Base-by-base conservation (phyloP, 805 yeast genomes). In the Phaffomyces opuntiae region DNA sequence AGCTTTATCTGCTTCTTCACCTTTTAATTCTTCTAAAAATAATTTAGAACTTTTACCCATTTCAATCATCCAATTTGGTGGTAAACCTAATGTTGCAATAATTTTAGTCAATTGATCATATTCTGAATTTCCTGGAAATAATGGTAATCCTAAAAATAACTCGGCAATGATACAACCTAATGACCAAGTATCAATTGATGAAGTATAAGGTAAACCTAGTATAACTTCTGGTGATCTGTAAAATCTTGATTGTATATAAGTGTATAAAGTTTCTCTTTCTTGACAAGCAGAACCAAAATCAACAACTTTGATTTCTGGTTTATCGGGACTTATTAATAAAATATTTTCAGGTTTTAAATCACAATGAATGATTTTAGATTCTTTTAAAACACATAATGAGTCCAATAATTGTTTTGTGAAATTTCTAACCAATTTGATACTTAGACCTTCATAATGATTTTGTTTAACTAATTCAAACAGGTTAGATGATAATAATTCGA, bases 111-210 rank as follows among this genome's bases (percentile, higher is more conserved):
- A 68, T 64, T 91, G 97, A 61, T 91, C 89, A 64, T 82, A 93
- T 64, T 93, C 99, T 0, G 96, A 86, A 4, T 89, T 76, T 4
- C 99, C 99, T 0, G 99, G 97, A 56, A 91, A 88, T 53, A 91
- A 72, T 1, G 99, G 99, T 46, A 91, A 72, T 1, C 99, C 99
- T 43, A 91, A 65, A 54, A 85, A 90, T 40, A 91, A 68, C 63
- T 93, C 99, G 1, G 93, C 95, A 32, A 88, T 78, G 42, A 93
- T 87, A 61, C 97, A 86, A 0, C 96, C 99, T 38, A 90, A 68
- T 0, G 98, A 91, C 99, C 99, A 93, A 80, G 91, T 88, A 62
- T 91, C 99, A 44, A 93, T 91, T 7, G 96, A 80, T 9, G 95
- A 79, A 1, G 96, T 85, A 60, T 93, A 91, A 6, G 96, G 96